phyloP scores from a whole-genome alignment of 2,329 filamentous ascomycete species.

The Orbilia blumenaviensis region DNA sequence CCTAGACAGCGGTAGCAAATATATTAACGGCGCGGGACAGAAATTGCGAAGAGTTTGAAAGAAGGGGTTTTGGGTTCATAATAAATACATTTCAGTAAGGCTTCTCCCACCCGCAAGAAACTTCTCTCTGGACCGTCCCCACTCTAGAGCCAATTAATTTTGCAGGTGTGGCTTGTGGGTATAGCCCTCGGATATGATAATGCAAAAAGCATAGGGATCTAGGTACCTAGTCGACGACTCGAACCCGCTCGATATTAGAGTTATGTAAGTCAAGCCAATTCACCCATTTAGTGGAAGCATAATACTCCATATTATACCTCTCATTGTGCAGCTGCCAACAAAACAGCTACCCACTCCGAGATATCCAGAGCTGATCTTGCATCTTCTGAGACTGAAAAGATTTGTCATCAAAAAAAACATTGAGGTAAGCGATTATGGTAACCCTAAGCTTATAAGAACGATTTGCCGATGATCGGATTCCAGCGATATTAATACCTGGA shows the following conservation, averaged over 20 bases:
- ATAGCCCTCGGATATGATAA: neutral
- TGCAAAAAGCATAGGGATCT: neutral
- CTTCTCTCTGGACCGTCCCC: neutral
- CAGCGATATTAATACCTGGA: no score
- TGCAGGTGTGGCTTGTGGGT: neutral
- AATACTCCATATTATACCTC: neutral
- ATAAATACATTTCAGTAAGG: neutral
- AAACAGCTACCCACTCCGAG: neutral
- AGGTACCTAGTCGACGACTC: neutral
- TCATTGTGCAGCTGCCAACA: neutral
- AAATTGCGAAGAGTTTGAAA: neutral
- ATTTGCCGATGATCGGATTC: conserved; percentile 19
- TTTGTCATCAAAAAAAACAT: neutral
- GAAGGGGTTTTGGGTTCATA: no score
- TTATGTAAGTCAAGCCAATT: neutral
- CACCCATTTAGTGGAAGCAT: neutral
- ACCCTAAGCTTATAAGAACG: no score
- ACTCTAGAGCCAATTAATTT: neutral
- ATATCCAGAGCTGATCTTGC: conserved; percentile 1
- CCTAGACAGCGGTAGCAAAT: no score
- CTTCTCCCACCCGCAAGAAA: neutral
- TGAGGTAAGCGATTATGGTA: neutral
- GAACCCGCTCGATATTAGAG: neutral
- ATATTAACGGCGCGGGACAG: neutral
- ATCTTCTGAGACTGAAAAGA: neutral